Conservation (phyloP, 169 alveolate species). For the Babesia gibsoni region DNA sequence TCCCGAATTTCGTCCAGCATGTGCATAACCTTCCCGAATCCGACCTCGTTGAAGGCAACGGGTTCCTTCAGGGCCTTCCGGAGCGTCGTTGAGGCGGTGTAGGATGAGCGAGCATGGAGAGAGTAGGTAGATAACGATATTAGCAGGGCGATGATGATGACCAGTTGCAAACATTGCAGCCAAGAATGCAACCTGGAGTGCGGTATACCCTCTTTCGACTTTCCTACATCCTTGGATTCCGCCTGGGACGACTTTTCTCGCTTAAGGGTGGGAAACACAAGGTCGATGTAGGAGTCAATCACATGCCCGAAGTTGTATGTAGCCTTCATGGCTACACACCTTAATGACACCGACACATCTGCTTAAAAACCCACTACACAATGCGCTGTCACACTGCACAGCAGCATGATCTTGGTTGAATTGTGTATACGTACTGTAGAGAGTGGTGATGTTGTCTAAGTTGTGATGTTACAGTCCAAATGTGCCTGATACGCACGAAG, state of each 20-base stretch:
- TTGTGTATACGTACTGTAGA: neutral
- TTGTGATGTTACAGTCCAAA: neutral
- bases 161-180: slow-evolving; percentile 10
- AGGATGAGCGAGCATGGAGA: slow-evolving; percentile 39
- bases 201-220: neutral
- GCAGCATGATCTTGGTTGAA: neutral
- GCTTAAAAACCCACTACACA: no score
- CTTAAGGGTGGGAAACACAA: slow-evolving; percentile 23
- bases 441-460: slow-evolving; percentile 3
- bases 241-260: neutral
- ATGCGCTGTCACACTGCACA: no score
- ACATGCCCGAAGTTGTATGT: slow-evolving; percentile 57
- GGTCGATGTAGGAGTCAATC: slow-evolving; percentile 35
- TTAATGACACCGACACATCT: neutral
- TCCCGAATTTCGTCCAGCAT: neutral
- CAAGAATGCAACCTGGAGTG: neutral
- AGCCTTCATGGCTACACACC: slow-evolving; percentile 23
- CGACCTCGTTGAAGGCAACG: slow-evolving; percentile 23
- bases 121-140: slow-evolving; percentile 21
- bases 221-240: slow-evolving; percentile 7
- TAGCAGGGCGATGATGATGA: slow-evolving; percentile 5
- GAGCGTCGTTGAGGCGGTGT: slow-evolving; percentile 8
- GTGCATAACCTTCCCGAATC: slow-evolving; percentile 12
- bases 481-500: neutral
- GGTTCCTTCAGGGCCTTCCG: slow-evolving; percentile 31